Conservation (phyloP, 129 eudicot genomes). For the Scalesia atractyloides region DNA sequence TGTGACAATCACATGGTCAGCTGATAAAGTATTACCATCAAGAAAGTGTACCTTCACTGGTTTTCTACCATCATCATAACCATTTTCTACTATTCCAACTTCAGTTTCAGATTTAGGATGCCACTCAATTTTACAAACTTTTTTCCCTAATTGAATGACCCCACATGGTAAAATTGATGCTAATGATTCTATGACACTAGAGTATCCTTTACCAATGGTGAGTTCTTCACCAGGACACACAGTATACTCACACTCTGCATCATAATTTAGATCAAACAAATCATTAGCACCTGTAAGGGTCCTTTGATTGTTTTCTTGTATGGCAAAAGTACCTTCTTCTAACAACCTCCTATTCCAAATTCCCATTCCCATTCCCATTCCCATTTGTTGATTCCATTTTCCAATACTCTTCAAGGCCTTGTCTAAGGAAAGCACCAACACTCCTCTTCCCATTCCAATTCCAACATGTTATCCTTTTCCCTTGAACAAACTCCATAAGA, state of each 20-base stretch:
- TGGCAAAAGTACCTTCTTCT: conserved; percentile 70
- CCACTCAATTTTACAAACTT: conserved; percentile 74
- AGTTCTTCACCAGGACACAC: conserved; percentile 91
- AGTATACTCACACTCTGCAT: conserved; percentile 72
- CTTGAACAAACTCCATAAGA: conserved; percentile 68
- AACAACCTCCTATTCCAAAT: conserved; percentile 55
- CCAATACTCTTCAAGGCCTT: conserved; percentile 61
- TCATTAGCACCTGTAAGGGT: conserved; percentile 73
- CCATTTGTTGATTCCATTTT: conserved; percentile 30
- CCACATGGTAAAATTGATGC: conserved; percentile 73
- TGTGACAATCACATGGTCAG: conserved; percentile 87
- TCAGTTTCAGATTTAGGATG: conserved; percentile 18
- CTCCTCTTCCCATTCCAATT: conserved; percentile 33
- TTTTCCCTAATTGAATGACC: conserved; percentile 65
- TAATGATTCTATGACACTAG: conserved; percentile 59
- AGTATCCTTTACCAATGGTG: conserved; percentile 80
- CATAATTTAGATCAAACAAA: conserved; percentile 59
- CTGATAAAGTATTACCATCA: conserved; percentile 68
- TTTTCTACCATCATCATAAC: conserved; percentile 32
- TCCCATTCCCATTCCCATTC: conserved; percentile 12
- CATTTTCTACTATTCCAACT: conserved; percentile 31
- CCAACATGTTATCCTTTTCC: conserved; percentile 33
- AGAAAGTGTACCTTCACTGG: conserved; percentile 75
- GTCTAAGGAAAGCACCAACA: conserved; percentile 61
- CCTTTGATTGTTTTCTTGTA: conserved; percentile 77